phyloP scores from a whole-genome alignment of 1,139 yeast species.

The Yarrowia galli region DNA sequence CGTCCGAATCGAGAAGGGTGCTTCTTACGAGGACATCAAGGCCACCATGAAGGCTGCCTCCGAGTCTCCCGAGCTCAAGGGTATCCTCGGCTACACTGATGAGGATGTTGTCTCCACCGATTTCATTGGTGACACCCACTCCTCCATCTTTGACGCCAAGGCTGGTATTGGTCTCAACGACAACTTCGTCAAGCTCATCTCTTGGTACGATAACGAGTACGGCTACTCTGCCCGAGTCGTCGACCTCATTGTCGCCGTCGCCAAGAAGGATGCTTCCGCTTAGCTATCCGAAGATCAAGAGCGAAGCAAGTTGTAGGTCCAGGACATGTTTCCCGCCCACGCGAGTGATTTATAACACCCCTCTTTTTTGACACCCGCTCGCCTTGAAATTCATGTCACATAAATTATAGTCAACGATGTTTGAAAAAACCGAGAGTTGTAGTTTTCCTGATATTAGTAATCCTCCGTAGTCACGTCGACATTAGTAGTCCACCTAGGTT shows the following conservation, averaged over 20 bases:
- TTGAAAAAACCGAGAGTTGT: background rate
- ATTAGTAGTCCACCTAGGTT: too few relatives aligned
- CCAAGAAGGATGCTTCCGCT: conserved; percentile 51
- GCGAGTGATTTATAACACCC: conserved; percentile 36
- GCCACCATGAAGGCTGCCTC: conserved; percentile 68
- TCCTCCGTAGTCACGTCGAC: too few relatives aligned
- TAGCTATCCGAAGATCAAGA: conserved; percentile 40
- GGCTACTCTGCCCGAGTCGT: conserved; percentile 94
- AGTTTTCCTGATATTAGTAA: background rate
- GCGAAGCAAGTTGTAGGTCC: conserved; percentile 39
- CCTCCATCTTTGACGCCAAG: conserved; percentile 83
- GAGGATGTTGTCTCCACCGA: conserved; percentile 88
- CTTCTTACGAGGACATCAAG: conserved; percentile 79
- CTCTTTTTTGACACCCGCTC: conserved; percentile 38
- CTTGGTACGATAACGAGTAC: conserved; percentile 92
- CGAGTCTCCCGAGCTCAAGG: conserved; percentile 69
- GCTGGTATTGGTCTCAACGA: conserved; percentile 87
- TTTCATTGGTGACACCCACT: conserved; percentile 78
- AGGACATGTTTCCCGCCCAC: conserved; percentile 38
- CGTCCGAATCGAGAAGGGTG: conserved; percentile 69
- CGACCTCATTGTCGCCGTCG: conserved; percentile 79
- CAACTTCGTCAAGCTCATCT: conserved; percentile 81
- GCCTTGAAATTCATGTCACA: conserved; percentile 39
- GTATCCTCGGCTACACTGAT: conserved; percentile 81
- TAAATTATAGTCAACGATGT: conserved; percentile 32